These are phyloP conservation scores for Trichophyton rubrum DNA, from an alignment of 2,329 filamentous ascomycete species.

Conservation along the genomic window DNA sequence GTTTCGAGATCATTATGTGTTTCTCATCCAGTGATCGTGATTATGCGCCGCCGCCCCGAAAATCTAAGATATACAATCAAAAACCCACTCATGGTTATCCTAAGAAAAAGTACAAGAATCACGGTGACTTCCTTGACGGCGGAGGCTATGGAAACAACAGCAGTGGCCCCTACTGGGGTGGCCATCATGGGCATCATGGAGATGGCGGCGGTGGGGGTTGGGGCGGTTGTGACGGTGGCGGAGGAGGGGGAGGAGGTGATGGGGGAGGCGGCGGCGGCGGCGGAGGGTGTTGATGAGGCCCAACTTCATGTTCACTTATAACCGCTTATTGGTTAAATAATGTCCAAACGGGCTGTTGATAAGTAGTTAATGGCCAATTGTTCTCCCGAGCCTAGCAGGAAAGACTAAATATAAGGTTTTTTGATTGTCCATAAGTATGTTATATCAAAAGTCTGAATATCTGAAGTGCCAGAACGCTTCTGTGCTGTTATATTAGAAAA, in stretches of 20 bases:
- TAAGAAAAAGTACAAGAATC: neutral
- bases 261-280: neutral
- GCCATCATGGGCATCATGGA: neutral
- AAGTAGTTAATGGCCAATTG: no score
- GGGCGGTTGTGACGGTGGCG: constrained; percentile 13
- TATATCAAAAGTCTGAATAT: neutral
- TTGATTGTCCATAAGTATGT: neutral
- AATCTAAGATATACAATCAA: neutral
- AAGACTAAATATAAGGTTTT: no score
- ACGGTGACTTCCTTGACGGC: neutral
- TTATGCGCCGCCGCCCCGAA: neutral
- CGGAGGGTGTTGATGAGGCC: neutral
- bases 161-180: no score
- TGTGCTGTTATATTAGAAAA: neutral
- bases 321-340: neutral
- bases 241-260: constrained; percentile 13
- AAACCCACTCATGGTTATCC: neutral
- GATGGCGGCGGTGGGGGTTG: neutral
- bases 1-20: neutral
- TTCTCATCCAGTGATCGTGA: neutral
- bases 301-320: neutral
- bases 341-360: neutral
- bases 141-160: neutral
- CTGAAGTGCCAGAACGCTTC: neutral
- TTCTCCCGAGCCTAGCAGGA: no score